Evolutionary conservation across 805 yeast species (phyloP).

Genomic region (Pichia pseudocactophila): DNA sequence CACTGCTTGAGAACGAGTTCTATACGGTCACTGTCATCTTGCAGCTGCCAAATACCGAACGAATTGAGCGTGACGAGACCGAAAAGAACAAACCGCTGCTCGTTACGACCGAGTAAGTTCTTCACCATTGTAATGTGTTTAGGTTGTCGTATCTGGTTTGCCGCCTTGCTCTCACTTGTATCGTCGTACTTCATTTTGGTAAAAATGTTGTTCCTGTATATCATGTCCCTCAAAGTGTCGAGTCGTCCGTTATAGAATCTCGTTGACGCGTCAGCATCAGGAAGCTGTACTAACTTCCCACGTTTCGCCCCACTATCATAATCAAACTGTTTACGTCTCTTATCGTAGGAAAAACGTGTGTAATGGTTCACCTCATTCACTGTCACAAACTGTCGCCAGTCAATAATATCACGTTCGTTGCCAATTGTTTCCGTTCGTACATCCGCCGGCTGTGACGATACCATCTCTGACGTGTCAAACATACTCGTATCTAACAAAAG

Average conservation of each 20-base stretch:
- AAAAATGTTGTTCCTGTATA: conserved; percentile 55
- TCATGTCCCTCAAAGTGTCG: conserved; percentile 56
- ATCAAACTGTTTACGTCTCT: conserved; percentile 51
- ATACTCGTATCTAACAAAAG: conserved; percentile 1
- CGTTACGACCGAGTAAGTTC: conserved; percentile 79
- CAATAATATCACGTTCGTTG: conserved; percentile 22
- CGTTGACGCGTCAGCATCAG: background rate
- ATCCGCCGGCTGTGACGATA: conserved; percentile 1
- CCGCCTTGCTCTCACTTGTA: background rate
- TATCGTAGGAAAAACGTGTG: conserved; percentile 57
- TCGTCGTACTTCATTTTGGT: conserved; percentile 7
- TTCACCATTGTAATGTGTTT: conserved; percentile 59
- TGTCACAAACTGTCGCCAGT: conserved; percentile 69
- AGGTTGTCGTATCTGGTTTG: conserved; percentile 8
- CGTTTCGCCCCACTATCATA: conserved; percentile 15
- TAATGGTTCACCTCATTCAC: conserved; percentile 56
- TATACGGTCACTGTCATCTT: conserved; percentile 72
- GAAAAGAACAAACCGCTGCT: conserved; percentile 62
- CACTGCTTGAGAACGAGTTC: conserved; percentile 58
- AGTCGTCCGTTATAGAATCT: conserved; percentile 44
- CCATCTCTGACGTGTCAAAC: conserved; percentile 4
- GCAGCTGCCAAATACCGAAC: conserved; percentile 64
- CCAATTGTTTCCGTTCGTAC: background rate
- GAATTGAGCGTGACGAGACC: conserved; percentile 63
- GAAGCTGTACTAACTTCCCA: conserved; percentile 7